Base-by-base conservation (phyloP, 23 red algal genomes). In the Cyanidium caldarium region DNA sequence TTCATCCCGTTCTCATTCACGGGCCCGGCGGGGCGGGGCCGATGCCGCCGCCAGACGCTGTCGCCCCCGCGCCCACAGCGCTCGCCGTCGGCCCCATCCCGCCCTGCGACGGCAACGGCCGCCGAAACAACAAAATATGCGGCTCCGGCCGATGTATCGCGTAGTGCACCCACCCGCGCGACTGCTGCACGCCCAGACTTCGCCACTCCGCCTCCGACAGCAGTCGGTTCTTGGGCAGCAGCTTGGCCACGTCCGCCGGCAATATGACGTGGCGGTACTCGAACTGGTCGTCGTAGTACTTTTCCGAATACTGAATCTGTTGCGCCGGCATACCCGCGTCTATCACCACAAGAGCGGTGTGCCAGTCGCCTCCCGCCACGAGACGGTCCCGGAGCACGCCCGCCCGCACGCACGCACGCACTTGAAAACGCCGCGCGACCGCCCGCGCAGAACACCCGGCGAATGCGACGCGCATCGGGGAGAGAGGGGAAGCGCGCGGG, bases 221-320 rank as follows among this genome's bases (percentile, higher is more conserved):
- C 17, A 98, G 70, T 40, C 84, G 80, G 42, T 77, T 71, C 67
- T 89, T 88, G 19, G 92, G 92, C 35, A 98, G 42, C 21, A 82
- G 76, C 42, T 88, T 87, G 1, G 92, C 85, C 17, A 98, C 84
- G 56, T 98, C 92, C 36, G 77, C 31, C 2, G 92, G 92, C 2
- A 98, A 75, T 28, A 98, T 98, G 21, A 98, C 92, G 76, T 98
- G 92, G 10, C 89, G 77, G 58, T 86, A 98, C 65, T 98, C 92
- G 58, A 82, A 98, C 21, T 75, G 72, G 43, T 98, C 92, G 68
- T 98, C 92, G 28, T 88, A 88, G 75, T 98, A 98, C 77, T 98
- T 98, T 45, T 98, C 92, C 36, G 92, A 98, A 42, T 98, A 98
- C 71, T 89, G 85, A 68, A 98, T 98, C 61, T 98, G 84, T 35